Evolutionary conservation across 2,329 filamentous ascomycete genomes (phyloP).

Genomic region (Xylaria sp.): DNA sequence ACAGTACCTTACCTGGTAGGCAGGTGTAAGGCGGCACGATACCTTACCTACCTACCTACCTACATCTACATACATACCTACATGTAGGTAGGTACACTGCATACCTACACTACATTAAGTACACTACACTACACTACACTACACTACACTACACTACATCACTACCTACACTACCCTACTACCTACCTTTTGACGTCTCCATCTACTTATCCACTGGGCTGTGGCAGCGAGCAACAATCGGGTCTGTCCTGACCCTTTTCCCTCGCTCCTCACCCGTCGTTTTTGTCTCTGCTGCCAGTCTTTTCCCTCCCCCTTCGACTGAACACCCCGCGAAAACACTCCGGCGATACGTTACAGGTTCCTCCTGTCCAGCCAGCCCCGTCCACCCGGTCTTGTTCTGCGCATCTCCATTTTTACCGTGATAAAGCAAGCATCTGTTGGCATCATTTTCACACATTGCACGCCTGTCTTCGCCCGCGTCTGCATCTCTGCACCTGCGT

Average conservation of each 20-base stretch:
- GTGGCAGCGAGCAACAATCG: slow-evolving; percentile 24
- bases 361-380: slow-evolving; percentile 25
- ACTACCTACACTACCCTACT: not conserved
- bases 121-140: too few species aligned
- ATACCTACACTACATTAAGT: too few species aligned
- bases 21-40: too few species aligned
- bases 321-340: slow-evolving; percentile 45
- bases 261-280: slow-evolving; percentile 25
- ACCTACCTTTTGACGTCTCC: slow-evolving; percentile 1
- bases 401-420: slow-evolving; percentile 40
- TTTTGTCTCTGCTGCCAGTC: slow-evolving; percentile 14
- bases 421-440: slow-evolving; percentile 40
- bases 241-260: slow-evolving; percentile 45
- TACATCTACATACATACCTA: too few species aligned
- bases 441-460: slow-evolving; percentile 28
- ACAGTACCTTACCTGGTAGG: too few species aligned
- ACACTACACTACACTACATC: too few species aligned
- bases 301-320: slow-evolving; percentile 35
- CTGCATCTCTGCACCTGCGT: slow-evolving; percentile 12
- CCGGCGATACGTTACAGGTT: slow-evolving; percentile 41
- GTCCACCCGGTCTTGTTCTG: slow-evolving; percentile 23
- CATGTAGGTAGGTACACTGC: too few species aligned
- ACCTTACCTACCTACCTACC: too few species aligned
- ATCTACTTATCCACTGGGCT: not conserved
- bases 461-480: slow-evolving; percentile 10